Evolutionary conservation across 2,329 filamentous ascomycete genomes (phyloP).

Genomic region (Samsoniella hepiali): DNA sequence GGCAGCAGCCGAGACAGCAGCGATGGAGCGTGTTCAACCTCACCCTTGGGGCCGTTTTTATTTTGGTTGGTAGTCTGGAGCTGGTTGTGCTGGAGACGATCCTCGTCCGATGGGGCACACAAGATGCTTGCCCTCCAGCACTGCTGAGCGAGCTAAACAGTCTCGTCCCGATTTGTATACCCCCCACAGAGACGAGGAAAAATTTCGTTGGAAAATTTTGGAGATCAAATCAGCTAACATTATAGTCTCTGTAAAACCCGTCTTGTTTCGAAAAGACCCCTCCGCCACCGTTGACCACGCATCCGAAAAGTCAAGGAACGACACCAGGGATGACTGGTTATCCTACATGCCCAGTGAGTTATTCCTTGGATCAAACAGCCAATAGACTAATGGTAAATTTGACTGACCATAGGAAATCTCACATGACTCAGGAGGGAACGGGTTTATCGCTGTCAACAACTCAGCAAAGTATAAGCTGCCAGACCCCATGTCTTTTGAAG

Average conservation of each 20-base stretch:
- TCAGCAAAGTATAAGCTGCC: not conserved
- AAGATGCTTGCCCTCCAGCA: not conserved
- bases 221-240: too few species aligned
- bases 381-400: not conserved
- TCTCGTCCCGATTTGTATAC: not conserved
- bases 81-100: not conserved
- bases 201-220: not conserved
- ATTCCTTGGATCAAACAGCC: fast-evolving
- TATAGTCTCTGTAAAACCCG: not conserved
- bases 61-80: not conserved
- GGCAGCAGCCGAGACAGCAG: not conserved
- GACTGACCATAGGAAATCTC: not conserved
- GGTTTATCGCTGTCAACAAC: not conserved
- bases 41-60: not conserved
- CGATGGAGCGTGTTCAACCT: not conserved
- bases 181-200: fast-evolving
- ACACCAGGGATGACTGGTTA: not conserved
- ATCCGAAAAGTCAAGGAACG: not conserved
- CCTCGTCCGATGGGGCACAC: not conserved
- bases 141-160: not conserved
- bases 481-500: not conserved
- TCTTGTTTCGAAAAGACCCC: not conserved
- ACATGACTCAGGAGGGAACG: not conserved
- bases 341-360: conserved; percentile 2
- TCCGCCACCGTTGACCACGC: not conserved